Evolutionary conservation across 345 rosid species (phyloP).

Genomic region (Linum lewisii): DNA sequence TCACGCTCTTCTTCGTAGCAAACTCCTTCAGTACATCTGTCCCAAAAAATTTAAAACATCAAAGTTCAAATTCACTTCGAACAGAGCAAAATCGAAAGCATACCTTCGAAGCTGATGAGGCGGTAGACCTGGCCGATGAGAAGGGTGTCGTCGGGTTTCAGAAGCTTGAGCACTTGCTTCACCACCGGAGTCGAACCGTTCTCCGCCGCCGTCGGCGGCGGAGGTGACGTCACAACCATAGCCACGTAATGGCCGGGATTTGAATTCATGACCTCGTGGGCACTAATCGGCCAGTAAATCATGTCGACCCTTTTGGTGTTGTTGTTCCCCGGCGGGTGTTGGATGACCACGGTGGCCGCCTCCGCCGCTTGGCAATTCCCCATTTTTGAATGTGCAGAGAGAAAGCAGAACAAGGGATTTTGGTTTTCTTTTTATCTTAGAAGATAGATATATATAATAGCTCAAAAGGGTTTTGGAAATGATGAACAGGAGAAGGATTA

Average conservation of each 20-base stretch:
- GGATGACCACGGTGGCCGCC: conserved; percentile 70
- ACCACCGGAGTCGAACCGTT: conserved; percentile 34
- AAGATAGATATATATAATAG: too few relatives aligned
- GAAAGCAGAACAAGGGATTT: too few relatives aligned
- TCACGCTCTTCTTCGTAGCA: conserved; percentile 59
- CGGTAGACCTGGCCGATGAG: conserved; percentile 64
- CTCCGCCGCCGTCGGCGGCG: conserved; percentile 17
- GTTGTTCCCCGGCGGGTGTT: conserved; percentile 38
- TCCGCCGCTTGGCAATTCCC: conserved; percentile 94
- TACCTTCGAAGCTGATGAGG: conserved; percentile 78
- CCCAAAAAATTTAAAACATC: too few relatives aligned
- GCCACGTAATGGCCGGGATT: conserved; percentile 88
- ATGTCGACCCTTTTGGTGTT: conserved; percentile 35
- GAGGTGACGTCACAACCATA: conserved; percentile 43
- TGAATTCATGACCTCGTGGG: conserved; percentile 56
- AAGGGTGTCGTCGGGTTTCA: conserved; percentile 62
- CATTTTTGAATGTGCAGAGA: conserved; percentile 20
- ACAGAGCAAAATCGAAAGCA: not conserved
- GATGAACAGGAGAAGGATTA: too few relatives aligned
- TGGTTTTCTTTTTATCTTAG: too few relatives aligned
- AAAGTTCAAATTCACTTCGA: too few relatives aligned
- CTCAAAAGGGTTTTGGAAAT: too few relatives aligned
- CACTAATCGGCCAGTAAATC: conserved; percentile 66
- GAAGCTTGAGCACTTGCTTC: conserved; percentile 69
- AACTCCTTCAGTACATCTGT: conserved; percentile 71